Conservation (phyloP, 306 rosid genomes). For the Prosopis cineraria region DNA sequence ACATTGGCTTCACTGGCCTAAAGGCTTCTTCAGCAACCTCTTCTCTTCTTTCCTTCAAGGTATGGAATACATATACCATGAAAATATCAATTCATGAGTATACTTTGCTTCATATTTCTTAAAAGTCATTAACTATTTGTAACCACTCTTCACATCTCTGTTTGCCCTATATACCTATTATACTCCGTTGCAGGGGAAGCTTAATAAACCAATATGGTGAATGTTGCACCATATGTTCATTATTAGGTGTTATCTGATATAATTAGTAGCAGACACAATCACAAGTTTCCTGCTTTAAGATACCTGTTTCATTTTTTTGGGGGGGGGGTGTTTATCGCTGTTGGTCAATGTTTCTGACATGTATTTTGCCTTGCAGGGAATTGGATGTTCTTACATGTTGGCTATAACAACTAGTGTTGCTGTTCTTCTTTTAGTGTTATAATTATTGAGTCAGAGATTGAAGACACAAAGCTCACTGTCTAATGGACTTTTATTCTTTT, state of each 20-base stretch:
- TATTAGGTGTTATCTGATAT: neutral
- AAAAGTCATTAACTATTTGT: neutral
- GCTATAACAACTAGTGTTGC: conserved; percentile 52
- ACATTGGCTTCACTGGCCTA: conserved; percentile 88
- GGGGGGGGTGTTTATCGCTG: neutral
- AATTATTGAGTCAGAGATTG: conserved; percentile 20
- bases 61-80: conserved; percentile 24
- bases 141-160: neutral
- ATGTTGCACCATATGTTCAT: neutral
- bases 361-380: conserved; percentile 45
- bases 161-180: neutral
- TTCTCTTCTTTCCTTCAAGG: conserved; percentile 71
- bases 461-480: conserved; percentile 4
- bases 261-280: neutral
- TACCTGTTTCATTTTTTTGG: too few species aligned
- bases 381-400: conserved; percentile 56
- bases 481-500: conserved; percentile 24
- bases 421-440: conserved; percentile 50
- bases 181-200: neutral
- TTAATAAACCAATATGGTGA: neutral
- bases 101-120: neutral
- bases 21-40: conserved; percentile 68
- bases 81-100: neutral
- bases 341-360: conserved; percentile 4
- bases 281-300: neutral